These are phyloP conservation scores for Tritrichomonas musculus DNA, from an alignment of 208 protist genomes.

Conservation along the genomic window DNA sequence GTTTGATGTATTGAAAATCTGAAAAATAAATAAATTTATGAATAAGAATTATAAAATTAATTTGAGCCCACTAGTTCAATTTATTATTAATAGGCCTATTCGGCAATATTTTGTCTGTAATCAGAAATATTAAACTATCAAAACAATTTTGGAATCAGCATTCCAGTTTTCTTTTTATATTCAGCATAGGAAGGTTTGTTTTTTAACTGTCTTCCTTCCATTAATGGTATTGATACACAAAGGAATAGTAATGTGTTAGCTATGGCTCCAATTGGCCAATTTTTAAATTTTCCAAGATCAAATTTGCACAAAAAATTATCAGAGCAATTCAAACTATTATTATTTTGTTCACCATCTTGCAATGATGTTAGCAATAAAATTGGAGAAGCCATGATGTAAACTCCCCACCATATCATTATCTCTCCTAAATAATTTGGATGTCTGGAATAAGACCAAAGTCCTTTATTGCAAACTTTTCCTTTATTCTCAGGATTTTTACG, in stretches of 20 bases:
- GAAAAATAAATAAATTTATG: too few relatives aligned
- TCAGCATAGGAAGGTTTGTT: not conserved
- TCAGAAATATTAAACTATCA: too few relatives aligned
- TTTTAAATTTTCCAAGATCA: not conserved
- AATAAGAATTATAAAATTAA: too few relatives aligned
- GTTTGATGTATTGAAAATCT: too few relatives aligned
- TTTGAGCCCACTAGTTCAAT: too few relatives aligned
- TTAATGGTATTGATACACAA: not conserved
- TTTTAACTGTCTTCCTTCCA: not conserved
- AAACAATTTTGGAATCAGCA: too few relatives aligned
- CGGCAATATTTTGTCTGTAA: too few relatives aligned
- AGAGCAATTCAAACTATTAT: too few relatives aligned
- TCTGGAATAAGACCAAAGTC: not conserved
- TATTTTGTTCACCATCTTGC: too few relatives aligned
- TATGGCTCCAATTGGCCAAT: not conserved
- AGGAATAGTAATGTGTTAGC: not conserved
- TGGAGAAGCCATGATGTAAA: not conserved
- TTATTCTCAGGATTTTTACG: not conserved
- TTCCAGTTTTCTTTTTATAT: not conserved
- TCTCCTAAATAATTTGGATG: not conserved
- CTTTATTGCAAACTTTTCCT: not conserved
- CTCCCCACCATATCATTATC: not conserved
- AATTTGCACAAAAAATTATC: too few relatives aligned
- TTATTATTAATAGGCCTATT: too few relatives aligned
- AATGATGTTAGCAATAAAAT: too few relatives aligned